Conservation (phyloP, 495 filamentous ascomycete genomes). For the Choiromyces venosus region DNA sequence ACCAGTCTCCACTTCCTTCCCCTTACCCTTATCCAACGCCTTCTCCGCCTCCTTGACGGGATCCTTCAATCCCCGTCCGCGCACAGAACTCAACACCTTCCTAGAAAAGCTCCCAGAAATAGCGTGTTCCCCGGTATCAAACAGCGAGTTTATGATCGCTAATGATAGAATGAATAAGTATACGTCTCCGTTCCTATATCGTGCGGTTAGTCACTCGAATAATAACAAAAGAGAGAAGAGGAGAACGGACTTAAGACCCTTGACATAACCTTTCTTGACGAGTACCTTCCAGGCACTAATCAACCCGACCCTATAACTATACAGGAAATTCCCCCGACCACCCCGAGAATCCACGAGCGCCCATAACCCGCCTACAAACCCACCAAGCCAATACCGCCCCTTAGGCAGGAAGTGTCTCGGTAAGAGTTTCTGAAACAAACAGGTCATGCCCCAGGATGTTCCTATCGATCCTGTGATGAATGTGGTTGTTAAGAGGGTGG, state of each 20-base stretch:
- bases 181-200: conserved; percentile 62
- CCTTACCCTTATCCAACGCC: conserved; percentile 36
- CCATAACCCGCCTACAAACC: conserved; percentile 77
- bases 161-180: conserved; percentile 71
- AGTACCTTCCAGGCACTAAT: conserved; percentile 87
- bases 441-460: conserved; percentile 79
- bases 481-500: conserved; percentile 62
- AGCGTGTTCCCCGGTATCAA: conserved; percentile 63
- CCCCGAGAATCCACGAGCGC: conserved; percentile 62
- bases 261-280: conserved; percentile 77
- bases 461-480: conserved; percentile 73
- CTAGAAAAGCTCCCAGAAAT: conserved; percentile 62
- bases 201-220: not conserved
- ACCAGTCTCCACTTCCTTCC: conserved; percentile 27
- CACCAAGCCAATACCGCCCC: conserved; percentile 80
- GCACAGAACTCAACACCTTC: conserved; percentile 66
- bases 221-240: not conserved
- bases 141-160: conserved; percentile 70
- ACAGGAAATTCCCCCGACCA: conserved; percentile 62
- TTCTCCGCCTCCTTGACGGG: conserved; percentile 40
- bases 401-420: conserved; percentile 70
- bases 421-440: conserved; percentile 73
- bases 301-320: conserved; percentile 64
- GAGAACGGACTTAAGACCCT: conserved; percentile 53
- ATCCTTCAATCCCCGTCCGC: conserved; percentile 63